A percentile compares a stretch with the other conserved stretches of the same genome.
Evolutionary conservation across 1,284 basidiomycete genomes (phyloP).

Genomic region (Cystobasidium pallidum): DNA sequence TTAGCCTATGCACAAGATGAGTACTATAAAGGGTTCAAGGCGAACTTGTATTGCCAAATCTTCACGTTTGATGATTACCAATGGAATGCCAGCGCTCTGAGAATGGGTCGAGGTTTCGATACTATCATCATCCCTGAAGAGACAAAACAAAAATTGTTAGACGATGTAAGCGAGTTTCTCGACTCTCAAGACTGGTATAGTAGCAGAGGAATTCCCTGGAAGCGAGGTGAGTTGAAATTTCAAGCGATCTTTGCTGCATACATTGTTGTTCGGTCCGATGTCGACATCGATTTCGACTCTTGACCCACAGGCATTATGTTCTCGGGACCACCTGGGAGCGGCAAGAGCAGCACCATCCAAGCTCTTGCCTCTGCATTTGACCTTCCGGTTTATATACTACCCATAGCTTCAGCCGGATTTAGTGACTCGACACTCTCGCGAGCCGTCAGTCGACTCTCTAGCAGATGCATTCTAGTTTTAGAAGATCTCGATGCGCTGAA

Average conservation of each 20-base stretch:
- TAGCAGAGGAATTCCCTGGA: constrained; percentile 47
- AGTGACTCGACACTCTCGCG: constrained; percentile 22
- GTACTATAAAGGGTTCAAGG: constrained; percentile 17
- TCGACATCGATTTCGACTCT: too few species aligned
- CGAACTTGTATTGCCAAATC: constrained; percentile 19
- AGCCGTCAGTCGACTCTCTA: constrained; percentile 3
- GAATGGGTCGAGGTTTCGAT: constrained; percentile 48
- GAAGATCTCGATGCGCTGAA: constrained; percentile 32
- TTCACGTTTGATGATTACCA: constrained; percentile 26
- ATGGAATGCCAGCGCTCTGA: constrained; percentile 12
- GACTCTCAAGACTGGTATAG: constrained; percentile 50
- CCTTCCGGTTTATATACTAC: constrained; percentile 31
- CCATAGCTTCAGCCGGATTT: constrained; percentile 13
- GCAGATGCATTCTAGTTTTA: constrained; percentile 26
- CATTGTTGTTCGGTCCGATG: neutral
- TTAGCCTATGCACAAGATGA: constrained; percentile 25
- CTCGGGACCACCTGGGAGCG: constrained; percentile 29
- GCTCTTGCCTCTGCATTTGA: constrained; percentile 29
- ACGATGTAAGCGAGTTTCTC: constrained; percentile 51
- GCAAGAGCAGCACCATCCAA: constrained; percentile 34
- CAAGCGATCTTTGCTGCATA: too few species aligned
- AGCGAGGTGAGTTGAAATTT: constrained; percentile 24
- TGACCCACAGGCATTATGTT: constrained; percentile 24
- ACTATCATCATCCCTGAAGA: constrained; percentile 50
- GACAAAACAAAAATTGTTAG: constrained; percentile 50